Evolutionary conservation across 441 rosid genomes (phyloP), one percentile per base, ranked within the genome.

Genomic region (Populus tomentosa): DNA sequence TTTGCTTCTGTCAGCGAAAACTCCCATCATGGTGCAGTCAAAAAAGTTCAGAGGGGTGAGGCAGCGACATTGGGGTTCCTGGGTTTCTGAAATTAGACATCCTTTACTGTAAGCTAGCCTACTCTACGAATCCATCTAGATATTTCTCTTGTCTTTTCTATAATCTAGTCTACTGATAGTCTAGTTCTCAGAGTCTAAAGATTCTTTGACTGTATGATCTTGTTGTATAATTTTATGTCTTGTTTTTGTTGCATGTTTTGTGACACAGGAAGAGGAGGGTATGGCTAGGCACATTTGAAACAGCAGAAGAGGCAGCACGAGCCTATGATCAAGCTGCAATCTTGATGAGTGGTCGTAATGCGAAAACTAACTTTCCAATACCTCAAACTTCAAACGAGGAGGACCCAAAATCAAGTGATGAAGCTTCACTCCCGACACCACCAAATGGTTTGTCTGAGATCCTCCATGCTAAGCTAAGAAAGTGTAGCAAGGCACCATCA

Each of bases 281-380:
- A 5, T 93, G 98, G 98, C 85, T 93, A 93, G 32, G 32, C 32
- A 30, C 32, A 30, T 30, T 30, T 30, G 32, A 30, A 30, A 30
- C 32, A 30, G 32, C 94, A 0, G 96, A 91, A 81, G 92, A 87
- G 8, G 98, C 98, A 0, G 98, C 96, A 2, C 81, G 85, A 75
- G 93, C 92, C 7, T 90, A 91, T 63, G 96, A 93, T 78, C 88
- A 93, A 81, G 96, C 97, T n/a, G 92, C 96, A 6, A 71, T 93
- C n/a, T 56, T 91, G 76, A 87, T 93, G 93, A 90, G 86, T 66
- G 98, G 97, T 2, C 89, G 87, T 3, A 91, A 85, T 70, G 97
- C 98, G 0, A 93, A 90, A 83, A 90, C 97, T 20, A 93, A 93
- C 80, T 93, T 91, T 66, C 97, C 94, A 0, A 38, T 75, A 18